Evolutionary conservation across 306 rosid genomes (phyloP).

Genomic region (Cucurbita pepo): DNA sequence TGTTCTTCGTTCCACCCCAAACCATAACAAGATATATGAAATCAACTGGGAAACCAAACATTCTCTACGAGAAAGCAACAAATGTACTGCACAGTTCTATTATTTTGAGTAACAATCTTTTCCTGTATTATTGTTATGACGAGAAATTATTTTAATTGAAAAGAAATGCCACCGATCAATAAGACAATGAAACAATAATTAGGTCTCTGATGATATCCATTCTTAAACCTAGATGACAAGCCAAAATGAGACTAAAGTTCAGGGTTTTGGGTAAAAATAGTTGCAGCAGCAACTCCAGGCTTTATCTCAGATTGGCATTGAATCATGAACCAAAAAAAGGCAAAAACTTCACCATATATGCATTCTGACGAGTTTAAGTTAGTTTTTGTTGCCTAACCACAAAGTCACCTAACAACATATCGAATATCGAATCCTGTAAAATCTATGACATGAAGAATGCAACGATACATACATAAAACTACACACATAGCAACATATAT

Average conservation of each 20-base stretch:
- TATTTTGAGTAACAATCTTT: neutral
- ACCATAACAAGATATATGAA: neutral
- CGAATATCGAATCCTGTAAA: neutral
- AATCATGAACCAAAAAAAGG: neutral
- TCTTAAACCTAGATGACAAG: neutral
- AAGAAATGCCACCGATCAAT: neutral
- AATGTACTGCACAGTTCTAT: neutral
- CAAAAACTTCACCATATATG: neutral
- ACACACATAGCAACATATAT: neutral
- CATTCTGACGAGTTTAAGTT: neutral
- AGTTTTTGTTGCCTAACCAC: neutral
- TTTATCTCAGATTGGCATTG: neutral
- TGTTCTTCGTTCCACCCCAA: neutral
- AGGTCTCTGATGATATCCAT: neutral
- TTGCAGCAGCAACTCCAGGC: neutral
- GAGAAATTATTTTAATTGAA: neutral
- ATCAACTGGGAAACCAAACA: neutral
- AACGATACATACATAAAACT: neutral
- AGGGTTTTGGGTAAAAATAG: neutral
- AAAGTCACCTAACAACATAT: neutral
- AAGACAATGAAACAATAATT: neutral
- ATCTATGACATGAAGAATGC: neutral
- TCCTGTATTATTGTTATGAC: neutral
- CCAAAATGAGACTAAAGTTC: neutral
- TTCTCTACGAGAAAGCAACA: neutral